These are phyloP conservation scores for Solanum sitiens DNA, from an alignment of 257 asterid species.

Conservation along the genomic window DNA sequence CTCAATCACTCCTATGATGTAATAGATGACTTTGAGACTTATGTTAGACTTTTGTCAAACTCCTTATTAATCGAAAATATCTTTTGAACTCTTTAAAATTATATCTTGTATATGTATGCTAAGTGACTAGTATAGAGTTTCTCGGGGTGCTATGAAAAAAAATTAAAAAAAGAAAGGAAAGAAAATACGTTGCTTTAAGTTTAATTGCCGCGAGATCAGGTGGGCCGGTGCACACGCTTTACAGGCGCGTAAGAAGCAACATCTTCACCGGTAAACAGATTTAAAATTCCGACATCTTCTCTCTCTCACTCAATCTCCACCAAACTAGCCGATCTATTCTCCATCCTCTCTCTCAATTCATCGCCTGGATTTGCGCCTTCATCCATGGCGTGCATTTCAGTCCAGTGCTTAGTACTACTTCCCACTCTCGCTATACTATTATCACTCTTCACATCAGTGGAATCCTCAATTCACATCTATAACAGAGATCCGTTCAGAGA, in stretches of 20 bases:
- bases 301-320: slow-evolving; percentile 7
- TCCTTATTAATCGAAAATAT: too few relatives aligned
- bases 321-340: slow-evolving; percentile 28
- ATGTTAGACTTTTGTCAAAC: too few relatives aligned
- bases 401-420: neutral
- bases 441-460: slow-evolving; percentile 40
- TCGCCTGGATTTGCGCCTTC: slow-evolving; percentile 8
- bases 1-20: too few relatives aligned
- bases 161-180: neutral
- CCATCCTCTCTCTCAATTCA: slow-evolving; percentile 25
- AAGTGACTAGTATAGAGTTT: too few relatives aligned
- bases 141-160: too few relatives aligned
- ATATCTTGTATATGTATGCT: too few relatives aligned
- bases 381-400: slow-evolving; percentile 27
- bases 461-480: slow-evolving; percentile 82
- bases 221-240: neutral
- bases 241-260: neutral
- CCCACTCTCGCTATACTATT: slow-evolving; percentile 6
- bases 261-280: neutral
- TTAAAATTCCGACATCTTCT: neutral
- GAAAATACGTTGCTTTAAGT: neutral
- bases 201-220: neutral
- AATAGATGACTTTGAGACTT: too few relatives aligned
- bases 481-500: slow-evolving; percentile 78
- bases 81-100: too few relatives aligned